Evolutionary conservation across 768 basidiomycete species (phyloP).

Genomic region (Termitomyces eurrhizus): DNA sequence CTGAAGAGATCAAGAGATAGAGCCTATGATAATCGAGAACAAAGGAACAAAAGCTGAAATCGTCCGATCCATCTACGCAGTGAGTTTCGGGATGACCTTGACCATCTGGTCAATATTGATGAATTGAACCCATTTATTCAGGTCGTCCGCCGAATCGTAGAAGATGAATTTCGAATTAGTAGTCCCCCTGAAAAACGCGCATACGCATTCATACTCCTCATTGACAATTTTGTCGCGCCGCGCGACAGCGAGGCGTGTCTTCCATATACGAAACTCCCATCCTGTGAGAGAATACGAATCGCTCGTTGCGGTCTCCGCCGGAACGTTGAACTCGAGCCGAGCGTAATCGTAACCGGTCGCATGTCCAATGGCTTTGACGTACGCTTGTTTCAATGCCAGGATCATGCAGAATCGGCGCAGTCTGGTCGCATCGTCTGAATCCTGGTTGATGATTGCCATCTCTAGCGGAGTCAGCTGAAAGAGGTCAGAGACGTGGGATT

Average conservation of each 20-base stretch:
- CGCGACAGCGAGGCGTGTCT: constrained; percentile 65
- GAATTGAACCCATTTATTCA: constrained; percentile 82
- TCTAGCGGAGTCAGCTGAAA: constrained; percentile 38
- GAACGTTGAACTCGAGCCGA: constrained; percentile 79
- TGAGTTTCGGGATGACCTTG: constrained; percentile 72
- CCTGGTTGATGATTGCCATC: constrained; percentile 45
- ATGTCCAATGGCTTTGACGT: constrained; percentile 82
- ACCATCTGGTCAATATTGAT: constrained; percentile 80
- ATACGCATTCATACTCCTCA: constrained; percentile 74
- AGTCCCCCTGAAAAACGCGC: constrained; percentile 71
- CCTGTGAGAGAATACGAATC: constrained; percentile 69
- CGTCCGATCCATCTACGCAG: constrained; percentile 37
- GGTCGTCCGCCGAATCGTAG: constrained; percentile 60
- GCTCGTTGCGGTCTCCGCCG: constrained; percentile 51
- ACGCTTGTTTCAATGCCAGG: constrained; percentile 75
- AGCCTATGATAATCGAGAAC: neutral
- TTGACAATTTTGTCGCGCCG: constrained; percentile 51
- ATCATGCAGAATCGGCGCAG: constrained; percentile 75
- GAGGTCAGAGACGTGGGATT: neutral
- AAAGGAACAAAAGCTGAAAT: neutral
- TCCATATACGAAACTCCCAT: constrained; percentile 87
- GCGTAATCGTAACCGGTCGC: constrained; percentile 77
- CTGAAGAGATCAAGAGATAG: neutral
- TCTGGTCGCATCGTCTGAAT: constrained; percentile 56
- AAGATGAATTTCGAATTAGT: constrained; percentile 67